These are phyloP conservation scores for Mycena polygramma DNA, from an alignment of 768 basidiomycete genomes.

Conservation along the genomic window DNA sequence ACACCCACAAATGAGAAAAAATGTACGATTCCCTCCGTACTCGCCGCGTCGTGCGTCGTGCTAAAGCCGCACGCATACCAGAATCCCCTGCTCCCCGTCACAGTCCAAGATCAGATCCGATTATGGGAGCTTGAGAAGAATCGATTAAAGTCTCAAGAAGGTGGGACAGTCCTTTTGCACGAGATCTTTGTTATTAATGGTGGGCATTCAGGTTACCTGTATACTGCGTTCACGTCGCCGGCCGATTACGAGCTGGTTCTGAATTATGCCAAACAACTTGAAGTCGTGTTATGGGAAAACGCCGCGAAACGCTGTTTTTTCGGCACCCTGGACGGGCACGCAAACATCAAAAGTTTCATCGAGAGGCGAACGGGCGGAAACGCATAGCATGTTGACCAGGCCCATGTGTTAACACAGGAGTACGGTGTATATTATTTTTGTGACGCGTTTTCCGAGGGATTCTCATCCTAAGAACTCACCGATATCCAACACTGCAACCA, in stretches of 20 bases:
- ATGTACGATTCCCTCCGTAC: slow-evolving; percentile 63
- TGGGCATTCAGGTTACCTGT: slow-evolving; percentile 78
- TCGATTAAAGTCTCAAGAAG: slow-evolving; percentile 89
- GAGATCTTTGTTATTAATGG: slow-evolving; percentile 40
- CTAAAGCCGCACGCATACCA: slow-evolving; percentile 48
- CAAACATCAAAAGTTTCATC: slow-evolving; percentile 84
- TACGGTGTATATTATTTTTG: background rate
- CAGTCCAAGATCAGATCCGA: slow-evolving; percentile 97
- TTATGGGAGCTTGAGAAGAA: slow-evolving; percentile 98
- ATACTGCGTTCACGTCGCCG: slow-evolving; percentile 88
- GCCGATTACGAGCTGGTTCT: slow-evolving; percentile 91
- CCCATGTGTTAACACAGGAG: slow-evolving; percentile 12
- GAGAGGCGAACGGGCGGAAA: slow-evolving; percentile 71
- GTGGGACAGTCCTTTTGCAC: slow-evolving; percentile 56
- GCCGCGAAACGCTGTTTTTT: slow-evolving; percentile 83
- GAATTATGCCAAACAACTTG: slow-evolving; percentile 86
- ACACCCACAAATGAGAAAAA: slow-evolving; percentile 97
- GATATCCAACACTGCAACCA: background rate
- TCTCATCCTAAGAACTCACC: background rate
- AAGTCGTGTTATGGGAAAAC: slow-evolving; percentile 89
- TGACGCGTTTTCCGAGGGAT: background rate
- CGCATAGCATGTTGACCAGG: slow-evolving; percentile 38
- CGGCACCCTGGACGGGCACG: slow-evolving; percentile 81
- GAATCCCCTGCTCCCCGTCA: slow-evolving; percentile 95
- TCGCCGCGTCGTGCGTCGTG: slow-evolving; percentile 40